A percentile compares a stretch with the other conserved stretches of the same genome.
These are phyloP conservation scores for Monosporascus sp. DNA, from an alignment of 2,329 filamentous ascomycete species.

Conservation along the genomic window DNA sequence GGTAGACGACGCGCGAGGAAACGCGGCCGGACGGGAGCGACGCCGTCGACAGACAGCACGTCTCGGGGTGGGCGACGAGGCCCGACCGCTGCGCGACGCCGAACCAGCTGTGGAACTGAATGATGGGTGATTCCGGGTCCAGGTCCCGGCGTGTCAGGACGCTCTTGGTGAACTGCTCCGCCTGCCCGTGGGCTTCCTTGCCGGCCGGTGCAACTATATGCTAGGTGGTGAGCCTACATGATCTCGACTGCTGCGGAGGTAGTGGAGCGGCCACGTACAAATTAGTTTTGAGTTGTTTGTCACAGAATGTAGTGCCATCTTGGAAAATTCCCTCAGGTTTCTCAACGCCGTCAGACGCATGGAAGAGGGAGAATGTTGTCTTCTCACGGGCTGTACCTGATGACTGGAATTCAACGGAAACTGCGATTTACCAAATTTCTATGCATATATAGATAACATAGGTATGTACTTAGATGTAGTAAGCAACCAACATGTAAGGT, in stretches of 20 bases:
- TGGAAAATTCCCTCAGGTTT: not conserved
- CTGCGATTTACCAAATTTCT: not conserved
- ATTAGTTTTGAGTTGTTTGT: slow-evolving; percentile 18
- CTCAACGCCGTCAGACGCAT: not conserved
- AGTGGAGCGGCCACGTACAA: slow-evolving; percentile 12
- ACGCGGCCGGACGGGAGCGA: slow-evolving; percentile 77
- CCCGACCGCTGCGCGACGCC: slow-evolving; percentile 53
- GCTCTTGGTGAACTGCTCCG: slow-evolving; percentile 67
- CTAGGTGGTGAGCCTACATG: slow-evolving; percentile 1
- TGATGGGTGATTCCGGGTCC: slow-evolving; percentile 56
- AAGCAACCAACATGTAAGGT: no score
- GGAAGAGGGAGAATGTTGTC: not conserved
- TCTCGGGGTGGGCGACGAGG: slow-evolving; percentile 71
- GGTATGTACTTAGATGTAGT: no score
- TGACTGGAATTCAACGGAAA: not conserved
- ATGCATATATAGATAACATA: no score
- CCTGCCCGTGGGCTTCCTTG: slow-evolving; percentile 53
- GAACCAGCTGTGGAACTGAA: slow-evolving; percentile 92
- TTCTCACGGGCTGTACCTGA: not conserved
- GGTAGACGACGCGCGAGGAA: slow-evolving; percentile 80
- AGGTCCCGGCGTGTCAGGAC: slow-evolving; percentile 59
- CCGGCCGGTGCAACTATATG: slow-evolving; percentile 58
- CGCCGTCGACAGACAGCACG: slow-evolving; percentile 82
- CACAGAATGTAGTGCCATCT: slow-evolving; percentile 24
- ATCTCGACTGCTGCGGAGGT: not conserved